Conservation (phyloP, 1,284 basidiomycete species). For the Fistulinella cinereoalba region DNA sequence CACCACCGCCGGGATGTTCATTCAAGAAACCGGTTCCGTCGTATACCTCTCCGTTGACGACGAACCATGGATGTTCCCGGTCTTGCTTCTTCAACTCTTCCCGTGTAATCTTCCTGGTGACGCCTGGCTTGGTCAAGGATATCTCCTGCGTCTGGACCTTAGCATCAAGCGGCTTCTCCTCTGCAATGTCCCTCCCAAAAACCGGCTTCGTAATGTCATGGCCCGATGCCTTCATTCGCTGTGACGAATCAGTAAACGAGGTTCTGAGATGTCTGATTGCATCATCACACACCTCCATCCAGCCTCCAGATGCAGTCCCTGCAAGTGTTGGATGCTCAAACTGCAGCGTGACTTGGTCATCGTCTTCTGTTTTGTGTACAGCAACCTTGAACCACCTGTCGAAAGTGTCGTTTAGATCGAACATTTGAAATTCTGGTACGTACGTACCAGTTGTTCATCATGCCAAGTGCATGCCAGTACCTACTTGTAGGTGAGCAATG, state of each 20-base stretch:
- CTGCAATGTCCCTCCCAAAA: constrained; percentile 29
- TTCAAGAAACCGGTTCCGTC: constrained; percentile 55
- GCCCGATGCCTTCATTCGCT: constrained; percentile 51
- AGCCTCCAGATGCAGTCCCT: constrained; percentile 51
- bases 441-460: constrained; percentile 57
- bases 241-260: constrained; percentile 2
- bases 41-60: constrained; percentile 56
- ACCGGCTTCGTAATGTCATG: constrained; percentile 44
- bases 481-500: constrained; percentile 12
- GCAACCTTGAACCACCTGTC: constrained; percentile 59
- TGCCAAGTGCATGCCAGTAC: constrained; percentile 51
- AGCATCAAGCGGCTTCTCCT: neutral
- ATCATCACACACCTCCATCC: constrained; percentile 49
- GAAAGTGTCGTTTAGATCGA: neutral
- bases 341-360: constrained; percentile 32
- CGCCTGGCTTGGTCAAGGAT: constrained; percentile 39
- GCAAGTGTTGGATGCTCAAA: constrained; percentile 66
- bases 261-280: neutral
- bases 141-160: constrained; percentile 20
- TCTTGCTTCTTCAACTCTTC: constrained; percentile 47
- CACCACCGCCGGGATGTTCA: constrained; percentile 63
- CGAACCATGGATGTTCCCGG: constrained; percentile 56
- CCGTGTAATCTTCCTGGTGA: constrained; percentile 45
- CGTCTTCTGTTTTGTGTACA: constrained; percentile 39
- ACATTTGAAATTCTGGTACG: neutral